Percentiles rank a stretch among this genome's conserved stretches.
These are phyloP conservation scores for Zymoseptoria passerinii DNA, from an alignment of 2,329 filamentous ascomycete species.

Conservation along the genomic window DNA sequence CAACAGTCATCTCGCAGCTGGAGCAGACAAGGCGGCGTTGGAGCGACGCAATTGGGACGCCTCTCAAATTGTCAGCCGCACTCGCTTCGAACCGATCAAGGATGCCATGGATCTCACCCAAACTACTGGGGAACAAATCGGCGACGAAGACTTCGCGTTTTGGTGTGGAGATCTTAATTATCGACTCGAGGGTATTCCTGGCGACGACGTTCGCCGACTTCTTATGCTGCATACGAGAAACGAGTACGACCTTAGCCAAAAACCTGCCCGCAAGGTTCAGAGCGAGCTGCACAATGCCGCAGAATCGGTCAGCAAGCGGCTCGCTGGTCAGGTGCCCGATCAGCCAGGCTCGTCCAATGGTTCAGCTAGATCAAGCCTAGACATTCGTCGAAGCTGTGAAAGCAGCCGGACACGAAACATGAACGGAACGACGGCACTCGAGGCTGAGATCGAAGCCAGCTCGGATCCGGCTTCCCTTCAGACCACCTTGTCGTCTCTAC, in stretches of 20 bases:
- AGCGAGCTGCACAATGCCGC: conserved; percentile 26
- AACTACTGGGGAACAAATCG: conserved; percentile 57
- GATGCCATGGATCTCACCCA: conserved; percentile 55
- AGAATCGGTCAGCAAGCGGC: conserved; percentile 16
- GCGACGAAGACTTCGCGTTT: conserved; percentile 87
- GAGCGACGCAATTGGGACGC: conserved; percentile 89
- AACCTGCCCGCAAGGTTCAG: conserved; percentile 29
- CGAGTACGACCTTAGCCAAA: conserved; percentile 55
- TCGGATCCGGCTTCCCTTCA: conserved; percentile 80
- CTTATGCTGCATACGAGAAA: conserved; percentile 74
- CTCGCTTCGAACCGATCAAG: conserved; percentile 67
- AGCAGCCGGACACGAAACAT: conserved; percentile 7
- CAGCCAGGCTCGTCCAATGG: background rate
- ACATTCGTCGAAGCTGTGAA: conserved; percentile 6
- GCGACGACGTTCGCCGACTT: conserved; percentile 78
- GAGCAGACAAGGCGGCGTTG: conserved; percentile 65
- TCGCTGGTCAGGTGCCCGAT: background rate
- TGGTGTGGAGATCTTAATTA: conserved; percentile 98
- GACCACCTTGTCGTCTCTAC: conserved; percentile 74
- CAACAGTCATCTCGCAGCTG: conserved; percentile 85
- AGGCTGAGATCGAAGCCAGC: conserved; percentile 39
- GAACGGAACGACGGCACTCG: conserved; percentile 11
- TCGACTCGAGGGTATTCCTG: conserved; percentile 76
- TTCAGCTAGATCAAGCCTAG: conserved; percentile 6
- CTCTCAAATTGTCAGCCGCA: conserved; percentile 64